phyloP scores from a whole-genome alignment of 2,329 filamentous ascomycete genomes.

The Alternaria gaisen region DNA sequence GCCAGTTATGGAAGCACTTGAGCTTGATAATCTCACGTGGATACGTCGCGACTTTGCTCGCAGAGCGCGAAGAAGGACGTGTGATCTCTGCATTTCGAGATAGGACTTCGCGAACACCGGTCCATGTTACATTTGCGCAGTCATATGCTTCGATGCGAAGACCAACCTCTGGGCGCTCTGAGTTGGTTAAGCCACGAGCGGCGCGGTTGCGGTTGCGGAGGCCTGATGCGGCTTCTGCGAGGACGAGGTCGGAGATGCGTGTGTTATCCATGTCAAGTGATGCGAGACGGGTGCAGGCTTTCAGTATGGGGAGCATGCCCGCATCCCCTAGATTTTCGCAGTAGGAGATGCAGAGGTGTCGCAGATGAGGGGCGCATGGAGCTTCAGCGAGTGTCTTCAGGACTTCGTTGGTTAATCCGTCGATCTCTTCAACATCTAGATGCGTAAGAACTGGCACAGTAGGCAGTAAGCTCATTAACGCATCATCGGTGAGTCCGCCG shows the following conservation, averaged over 20 bases:
- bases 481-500: conserved; percentile 74
- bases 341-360: conserved; percentile 87
- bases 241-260: conserved; percentile 82
- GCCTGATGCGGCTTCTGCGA: conserved; percentile 85
- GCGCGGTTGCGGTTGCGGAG: conserved; percentile 70
- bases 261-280: conserved; percentile 93
- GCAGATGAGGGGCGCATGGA: conserved; percentile 74
- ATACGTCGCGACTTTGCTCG: conserved; percentile 60
- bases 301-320: conserved; percentile 84
- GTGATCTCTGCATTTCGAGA: conserved; percentile 82
- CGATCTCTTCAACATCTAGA: conserved; percentile 87
- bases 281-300: conserved; percentile 73
- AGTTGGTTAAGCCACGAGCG: conserved; percentile 43
- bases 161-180: conserved; percentile 60
- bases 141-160: conserved; percentile 87
- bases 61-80: conserved; percentile 53
- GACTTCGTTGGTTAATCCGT: conserved; percentile 76
- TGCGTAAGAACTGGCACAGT: conserved; percentile 82
- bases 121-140: conserved; percentile 92
- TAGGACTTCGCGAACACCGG: conserved; percentile 85
- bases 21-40: conserved; percentile 83
- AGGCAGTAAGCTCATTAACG: conserved; percentile 75
- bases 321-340: conserved; percentile 85
- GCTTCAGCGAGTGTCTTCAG: conserved; percentile 79
- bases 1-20: conserved; percentile 95